Conservation (phyloP, 2,329 filamentous ascomycete genomes). For the Emergomyces pasteurianus region DNA sequence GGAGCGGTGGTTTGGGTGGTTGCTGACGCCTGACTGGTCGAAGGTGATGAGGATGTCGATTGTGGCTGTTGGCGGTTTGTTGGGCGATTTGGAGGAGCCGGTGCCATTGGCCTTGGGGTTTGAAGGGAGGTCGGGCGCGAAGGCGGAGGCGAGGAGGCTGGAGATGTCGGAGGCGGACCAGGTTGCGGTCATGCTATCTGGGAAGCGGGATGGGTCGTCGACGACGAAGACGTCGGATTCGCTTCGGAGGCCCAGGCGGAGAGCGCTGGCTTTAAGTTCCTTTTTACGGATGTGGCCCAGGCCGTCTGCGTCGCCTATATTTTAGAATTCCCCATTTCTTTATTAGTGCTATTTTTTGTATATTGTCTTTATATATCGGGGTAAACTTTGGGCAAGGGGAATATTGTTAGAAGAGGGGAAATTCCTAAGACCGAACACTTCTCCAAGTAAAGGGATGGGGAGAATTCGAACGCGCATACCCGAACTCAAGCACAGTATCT, state of each 20-base stretch:
- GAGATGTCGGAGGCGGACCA: constrained; percentile 66
- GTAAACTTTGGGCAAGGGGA: not conserved
- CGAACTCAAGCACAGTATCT: constrained; percentile 84
- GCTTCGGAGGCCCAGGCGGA: constrained; percentile 60
- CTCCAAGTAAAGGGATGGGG: not conserved
- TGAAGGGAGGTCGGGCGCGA: constrained; percentile 51
- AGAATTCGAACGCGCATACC: constrained; percentile 38
- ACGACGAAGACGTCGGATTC: constrained; percentile 77
- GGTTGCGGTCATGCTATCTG: constrained; percentile 70
- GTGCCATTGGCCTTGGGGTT: constrained; percentile 14
- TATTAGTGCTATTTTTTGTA: not conserved
- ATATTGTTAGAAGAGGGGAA: not conserved
- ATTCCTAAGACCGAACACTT: not conserved
- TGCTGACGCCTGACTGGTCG: constrained; percentile 67
- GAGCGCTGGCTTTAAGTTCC: constrained; percentile 71
- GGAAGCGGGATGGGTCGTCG: constrained; percentile 64
- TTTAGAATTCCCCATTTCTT: not conserved
- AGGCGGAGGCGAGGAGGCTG: constrained; percentile 56
- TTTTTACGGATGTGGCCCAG: constrained; percentile 70
- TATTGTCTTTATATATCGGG: not conserved
- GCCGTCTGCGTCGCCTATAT: constrained; percentile 67
- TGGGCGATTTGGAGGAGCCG: constrained; percentile 18
- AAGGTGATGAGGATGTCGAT: constrained; percentile 88
- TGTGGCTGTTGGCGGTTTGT: constrained; percentile 38
- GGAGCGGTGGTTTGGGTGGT: constrained; percentile 87